Conservation (phyloP, 129 eudicot species). For the Silybum marianum region DNA sequence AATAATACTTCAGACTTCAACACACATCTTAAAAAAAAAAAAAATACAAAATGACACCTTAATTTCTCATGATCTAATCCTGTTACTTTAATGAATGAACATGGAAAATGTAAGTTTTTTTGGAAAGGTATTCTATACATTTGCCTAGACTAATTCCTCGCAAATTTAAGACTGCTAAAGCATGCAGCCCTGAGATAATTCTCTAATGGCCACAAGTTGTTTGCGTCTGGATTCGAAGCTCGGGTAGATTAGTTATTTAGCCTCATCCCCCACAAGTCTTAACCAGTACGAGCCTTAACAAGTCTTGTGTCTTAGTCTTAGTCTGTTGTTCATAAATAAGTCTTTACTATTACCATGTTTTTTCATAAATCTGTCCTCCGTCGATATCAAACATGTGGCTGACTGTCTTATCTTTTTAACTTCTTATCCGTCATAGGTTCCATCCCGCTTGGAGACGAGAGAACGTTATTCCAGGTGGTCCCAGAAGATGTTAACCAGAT, state of each 20-base stretch:
- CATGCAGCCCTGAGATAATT: no score
- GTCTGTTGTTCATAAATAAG: no score
- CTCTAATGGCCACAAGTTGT: no score
- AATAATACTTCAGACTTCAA: background rate
- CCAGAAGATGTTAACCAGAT: background rate
- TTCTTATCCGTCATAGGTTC: background rate
- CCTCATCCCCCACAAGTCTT: no score
- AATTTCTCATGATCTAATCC: background rate
- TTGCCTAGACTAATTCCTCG: no score
- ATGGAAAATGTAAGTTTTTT: background rate
- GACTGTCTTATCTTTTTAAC: background rate
- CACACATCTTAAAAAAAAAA: background rate
- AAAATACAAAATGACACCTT: background rate
- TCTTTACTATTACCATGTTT: background rate
- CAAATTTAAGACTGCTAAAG: no score
- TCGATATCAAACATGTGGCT: background rate
- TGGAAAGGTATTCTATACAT: background rate
- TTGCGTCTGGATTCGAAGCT: no score
- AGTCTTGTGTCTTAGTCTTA: no score
- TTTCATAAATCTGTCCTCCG: background rate
- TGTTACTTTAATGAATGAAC: background rate
- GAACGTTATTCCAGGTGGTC: background rate
- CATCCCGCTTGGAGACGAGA: background rate
- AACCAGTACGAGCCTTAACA: no score
- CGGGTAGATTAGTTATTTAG: no score